phyloP scores from a whole-genome alignment of 768 basidiomycete genomes.

The Kwoniella bestiolae region DNA sequence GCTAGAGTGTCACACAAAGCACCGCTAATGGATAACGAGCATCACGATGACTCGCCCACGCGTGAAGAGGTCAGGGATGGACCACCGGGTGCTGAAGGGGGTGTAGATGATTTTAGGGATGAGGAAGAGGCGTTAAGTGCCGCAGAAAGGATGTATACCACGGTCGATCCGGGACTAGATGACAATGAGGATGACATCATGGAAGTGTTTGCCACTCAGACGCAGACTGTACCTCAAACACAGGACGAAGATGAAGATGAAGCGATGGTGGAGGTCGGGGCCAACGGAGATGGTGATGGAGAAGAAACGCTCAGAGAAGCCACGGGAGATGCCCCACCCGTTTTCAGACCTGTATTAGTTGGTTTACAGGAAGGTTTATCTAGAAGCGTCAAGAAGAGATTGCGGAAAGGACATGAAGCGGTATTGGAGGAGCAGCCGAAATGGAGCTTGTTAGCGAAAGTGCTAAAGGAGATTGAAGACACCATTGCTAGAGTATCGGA shows the following conservation, averaged over 20 bases:
- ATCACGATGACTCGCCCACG: constrained; percentile 17
- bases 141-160: background rate
- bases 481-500: constrained; percentile 59
- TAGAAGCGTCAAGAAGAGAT: constrained; percentile 62
- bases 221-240: constrained; percentile 36
- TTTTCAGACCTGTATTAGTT: constrained; percentile 41
- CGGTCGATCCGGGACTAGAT: background rate
- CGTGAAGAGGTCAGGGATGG: constrained; percentile 8
- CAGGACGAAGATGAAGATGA: constrained; percentile 30
- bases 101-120: constrained; percentile 66
- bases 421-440: constrained; percentile 93
- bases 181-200: constrained; percentile 47
- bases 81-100: constrained; percentile 13
- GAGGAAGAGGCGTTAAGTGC: constrained; percentile 57
- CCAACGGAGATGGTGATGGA: constrained; percentile 27
- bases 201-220: constrained; percentile 48
- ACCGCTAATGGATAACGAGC: constrained; percentile 47
- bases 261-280: constrained; percentile 32
- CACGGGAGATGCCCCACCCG: constrained; percentile 34
- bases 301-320: constrained; percentile 22
- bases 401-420: constrained; percentile 78
- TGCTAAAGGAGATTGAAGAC: constrained; percentile 86
- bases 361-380: constrained; percentile 37
- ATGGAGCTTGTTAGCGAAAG: constrained; percentile 82
- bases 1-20: constrained; percentile 42